Evolutionary conservation across 192 early-diverging fungal species (phyloP).

Genomic region (Thamnidium elegans): DNA sequence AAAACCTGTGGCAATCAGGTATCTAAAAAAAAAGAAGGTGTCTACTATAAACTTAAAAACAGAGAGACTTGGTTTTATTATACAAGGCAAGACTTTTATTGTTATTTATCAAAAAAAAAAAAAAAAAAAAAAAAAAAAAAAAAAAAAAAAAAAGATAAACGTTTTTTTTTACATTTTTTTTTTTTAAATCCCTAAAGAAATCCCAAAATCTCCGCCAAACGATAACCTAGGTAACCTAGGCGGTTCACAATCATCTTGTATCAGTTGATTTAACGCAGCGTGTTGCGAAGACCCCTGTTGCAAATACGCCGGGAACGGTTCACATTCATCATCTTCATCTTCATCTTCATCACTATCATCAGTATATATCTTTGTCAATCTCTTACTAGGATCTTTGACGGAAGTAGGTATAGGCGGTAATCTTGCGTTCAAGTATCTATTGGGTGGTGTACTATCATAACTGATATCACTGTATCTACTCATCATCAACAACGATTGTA

Average conservation of each 20-base stretch:
- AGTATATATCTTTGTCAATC: conserved; percentile 29
- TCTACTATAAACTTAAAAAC: no score
- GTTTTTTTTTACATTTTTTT: no score
- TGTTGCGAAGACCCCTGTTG: no score
- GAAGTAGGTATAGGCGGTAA: conserved; percentile 21
- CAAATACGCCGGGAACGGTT: not conserved
- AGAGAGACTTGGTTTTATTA: no score
- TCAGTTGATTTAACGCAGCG: not conserved
- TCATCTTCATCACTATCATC: conserved; percentile 34
- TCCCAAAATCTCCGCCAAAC: conserved; percentile 23
- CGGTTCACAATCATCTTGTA: conserved; percentile 4
- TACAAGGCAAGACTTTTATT: no score
- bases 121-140: no score
- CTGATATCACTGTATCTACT: not conserved
- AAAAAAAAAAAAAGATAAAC: no score
- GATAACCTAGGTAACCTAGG: conserved; percentile 30
- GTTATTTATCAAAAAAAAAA: no score
- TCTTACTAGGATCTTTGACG: conserved; percentile 10
- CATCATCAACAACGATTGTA: conserved; percentile 3
- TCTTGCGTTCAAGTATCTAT: conserved; percentile 22
- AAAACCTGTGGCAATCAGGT: no score
- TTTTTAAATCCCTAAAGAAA: conserved; percentile 8
- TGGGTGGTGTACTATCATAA: not conserved
- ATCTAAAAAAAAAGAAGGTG: no score
- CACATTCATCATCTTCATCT: conserved; percentile 14